Evolutionary conservation across 2,329 filamentous ascomycete genomes (phyloP), one percentile per base, ranked within the genome.

Genomic region (Colletotrichum sp.): DNA sequence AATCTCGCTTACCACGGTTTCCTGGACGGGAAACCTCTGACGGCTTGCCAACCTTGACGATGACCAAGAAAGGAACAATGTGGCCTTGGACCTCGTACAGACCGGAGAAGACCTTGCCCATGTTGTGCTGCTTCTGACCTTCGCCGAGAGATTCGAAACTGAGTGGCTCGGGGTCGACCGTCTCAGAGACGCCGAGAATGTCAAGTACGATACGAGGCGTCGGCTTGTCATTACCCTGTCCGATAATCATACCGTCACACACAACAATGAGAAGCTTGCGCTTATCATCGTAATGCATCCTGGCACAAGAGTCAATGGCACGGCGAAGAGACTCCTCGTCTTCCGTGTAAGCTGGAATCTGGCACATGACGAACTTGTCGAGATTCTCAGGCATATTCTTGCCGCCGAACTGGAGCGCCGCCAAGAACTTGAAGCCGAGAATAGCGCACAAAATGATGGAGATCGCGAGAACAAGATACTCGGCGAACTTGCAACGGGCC

Each of bases 201-300:
- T 99, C 97, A 70, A 99, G 90, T 28, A 99, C 96, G 79, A 99
- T 99, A 77, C 96, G 93, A 58, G 97, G 97, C 1, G 97, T 99
- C 8, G 97, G 95, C 77, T 96, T 92, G 83, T 99, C 97, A 85
- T 99, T 99, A 82, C 97, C 97, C 87, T 98, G 96, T 81, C 97
- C 97, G 79, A 99, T 97, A 88, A 99, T 99, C 96, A 99, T 98
- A 86, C 97, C 97, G 82, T 99, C 97, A 81, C 97, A 99, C 78
- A 99, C 89, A 77, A 99, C 90, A 78, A 98, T 92, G 30, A 99
- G 89, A 15, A 99, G 90, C 88, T 99, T 99, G 82, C 97, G 95
- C 88, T 99, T 99, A 83, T 99, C 96, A 81, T 99, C 97, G 82
- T 99, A 99, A 79, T 93, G 93, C 96, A 98, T 98, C 76, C 96